Conservation (phyloP, 1,284 basidiomycete genomes). For the Ustilago crameri region DNA sequence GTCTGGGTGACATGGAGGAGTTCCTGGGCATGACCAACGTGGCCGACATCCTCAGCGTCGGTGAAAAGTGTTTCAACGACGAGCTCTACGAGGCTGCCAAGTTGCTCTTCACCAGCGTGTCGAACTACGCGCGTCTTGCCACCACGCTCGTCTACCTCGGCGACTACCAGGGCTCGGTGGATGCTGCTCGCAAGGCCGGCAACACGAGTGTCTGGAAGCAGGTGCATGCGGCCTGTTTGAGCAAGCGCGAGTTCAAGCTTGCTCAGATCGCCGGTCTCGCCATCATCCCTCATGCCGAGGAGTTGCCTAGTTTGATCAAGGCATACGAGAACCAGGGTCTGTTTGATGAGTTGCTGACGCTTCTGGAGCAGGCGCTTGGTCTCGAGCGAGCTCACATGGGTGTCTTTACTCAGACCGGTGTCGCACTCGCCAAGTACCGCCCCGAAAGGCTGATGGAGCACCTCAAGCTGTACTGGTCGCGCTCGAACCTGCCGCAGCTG, state of each 20-base stretch:
- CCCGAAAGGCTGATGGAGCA: slow-evolving; percentile 99
- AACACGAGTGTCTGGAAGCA: slow-evolving; percentile 99
- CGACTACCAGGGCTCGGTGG: slow-evolving; percentile 97
- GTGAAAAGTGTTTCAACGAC: slow-evolving; percentile 99
- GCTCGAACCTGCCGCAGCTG: slow-evolving; percentile 95
- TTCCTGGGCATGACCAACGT: slow-evolving; percentile 99
- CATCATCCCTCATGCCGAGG: slow-evolving; percentile 76
- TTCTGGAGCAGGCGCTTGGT: slow-evolving; percentile 91
- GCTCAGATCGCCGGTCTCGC: slow-evolving; percentile 80
- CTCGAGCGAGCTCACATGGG: slow-evolving; percentile 92
- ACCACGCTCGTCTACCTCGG: slow-evolving; percentile 98
- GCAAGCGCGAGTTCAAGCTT: slow-evolving; percentile 94
- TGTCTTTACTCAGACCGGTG: slow-evolving; percentile 89
- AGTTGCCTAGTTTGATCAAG: slow-evolving; percentile 82
- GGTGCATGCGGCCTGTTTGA: slow-evolving; percentile 97
- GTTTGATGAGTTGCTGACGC: slow-evolving; percentile 90
- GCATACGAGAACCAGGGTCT: slow-evolving; percentile 91
- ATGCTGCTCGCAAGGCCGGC: slow-evolving; percentile 97
- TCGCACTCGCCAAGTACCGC: slow-evolving; percentile 94
- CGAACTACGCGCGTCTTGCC: slow-evolving; percentile 97
- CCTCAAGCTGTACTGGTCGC: slow-evolving; percentile 94
- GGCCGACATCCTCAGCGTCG: slow-evolving; percentile 92
- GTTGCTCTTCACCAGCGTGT: slow-evolving; percentile 93
- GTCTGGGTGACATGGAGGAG: slow-evolving; percentile 83
- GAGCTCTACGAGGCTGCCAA: slow-evolving; percentile 97